Percentiles rank a stretch among this genome's conserved stretches.
These are phyloP conservation scores for Cyclocybe aegerita DNA, from an alignment of 768 basidiomycete genomes.

Conservation along the genomic window DNA sequence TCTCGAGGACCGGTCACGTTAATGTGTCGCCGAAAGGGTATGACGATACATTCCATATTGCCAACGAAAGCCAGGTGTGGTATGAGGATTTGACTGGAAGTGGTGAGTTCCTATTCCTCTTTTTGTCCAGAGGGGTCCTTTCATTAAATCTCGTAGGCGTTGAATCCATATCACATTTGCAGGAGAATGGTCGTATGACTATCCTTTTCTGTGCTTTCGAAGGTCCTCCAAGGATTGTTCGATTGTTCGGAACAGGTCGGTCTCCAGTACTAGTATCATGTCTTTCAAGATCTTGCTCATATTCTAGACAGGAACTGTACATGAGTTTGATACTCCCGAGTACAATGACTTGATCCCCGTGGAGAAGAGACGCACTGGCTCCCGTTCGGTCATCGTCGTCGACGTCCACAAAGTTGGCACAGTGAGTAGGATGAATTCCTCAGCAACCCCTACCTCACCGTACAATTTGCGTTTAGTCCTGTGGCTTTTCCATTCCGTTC, in stretches of 20 bases:
- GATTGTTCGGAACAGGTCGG: slow-evolving; percentile 55
- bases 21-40: slow-evolving; percentile 62
- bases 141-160: too few species aligned
- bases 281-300: neutral
- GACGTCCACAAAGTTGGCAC: slow-evolving; percentile 51
- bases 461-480: slow-evolving; percentile 39
- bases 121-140: too few species aligned
- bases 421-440: slow-evolving; percentile 19
- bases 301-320: slow-evolving; percentile 37
- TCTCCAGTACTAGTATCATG: neutral
- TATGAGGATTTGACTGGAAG: slow-evolving; percentile 70
- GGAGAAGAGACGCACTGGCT: slow-evolving; percentile 45
- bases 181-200: slow-evolving; percentile 60
- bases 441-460: neutral
- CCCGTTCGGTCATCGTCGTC: slow-evolving; percentile 52
- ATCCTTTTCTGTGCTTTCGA: slow-evolving; percentile 61
- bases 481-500: slow-evolving; percentile 55
- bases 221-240: slow-evolving; percentile 54
- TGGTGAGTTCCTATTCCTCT: too few species aligned
- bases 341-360: slow-evolving; percentile 45
- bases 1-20: slow-evolving; percentile 49
- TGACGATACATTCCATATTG: slow-evolving; percentile 48
- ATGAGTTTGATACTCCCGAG: slow-evolving; percentile 57
- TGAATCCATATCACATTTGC: slow-evolving; percentile 59
- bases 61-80: slow-evolving; percentile 53